A percentile compares a stretch with the other conserved stretches of the same genome.
phyloP scores from a whole-genome alignment of 257 asterid species.

The Dorcoceras hygrometricum region DNA sequence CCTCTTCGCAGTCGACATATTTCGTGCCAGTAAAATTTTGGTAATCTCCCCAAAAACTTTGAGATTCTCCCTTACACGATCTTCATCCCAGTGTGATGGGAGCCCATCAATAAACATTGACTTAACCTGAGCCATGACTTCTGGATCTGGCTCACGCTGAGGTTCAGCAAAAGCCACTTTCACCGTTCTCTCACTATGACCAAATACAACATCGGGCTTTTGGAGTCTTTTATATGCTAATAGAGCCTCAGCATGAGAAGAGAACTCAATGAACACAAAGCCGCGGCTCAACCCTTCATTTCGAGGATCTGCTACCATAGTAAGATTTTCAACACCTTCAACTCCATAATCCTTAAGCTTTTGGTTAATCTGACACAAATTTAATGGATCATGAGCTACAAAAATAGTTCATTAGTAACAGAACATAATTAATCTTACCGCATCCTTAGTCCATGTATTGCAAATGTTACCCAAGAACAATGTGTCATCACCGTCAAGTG shows the following conservation, averaged over 20 bases:
- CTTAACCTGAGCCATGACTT: conserved; percentile 64
- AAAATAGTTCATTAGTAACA: neutral
- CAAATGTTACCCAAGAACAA: conserved; percentile 63
- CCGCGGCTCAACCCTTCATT: conserved; percentile 67
- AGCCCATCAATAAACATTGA: conserved; percentile 65
- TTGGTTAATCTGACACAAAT: conserved; percentile 41
- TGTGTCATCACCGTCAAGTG: conserved; percentile 60
- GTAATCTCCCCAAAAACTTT: conserved; percentile 48
- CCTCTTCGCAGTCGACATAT: conserved; percentile 60
- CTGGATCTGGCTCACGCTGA: conserved; percentile 59
- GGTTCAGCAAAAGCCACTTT: conserved; percentile 73
- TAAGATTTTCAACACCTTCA: conserved; percentile 48
- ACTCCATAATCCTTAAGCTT: conserved; percentile 56
- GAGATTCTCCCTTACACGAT: conserved; percentile 43
- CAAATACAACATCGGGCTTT: conserved; percentile 53
- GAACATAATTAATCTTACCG: conserved; percentile 24
- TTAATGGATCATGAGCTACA: conserved; percentile 10
- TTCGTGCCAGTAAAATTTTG: conserved; percentile 45
- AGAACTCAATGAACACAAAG: conserved; percentile 59
- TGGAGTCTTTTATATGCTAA: conserved; percentile 58
- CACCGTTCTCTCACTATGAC: conserved; percentile 61
- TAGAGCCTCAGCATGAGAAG: conserved; percentile 54
- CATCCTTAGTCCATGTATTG: conserved; percentile 70
- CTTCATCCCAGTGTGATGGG: conserved; percentile 62
- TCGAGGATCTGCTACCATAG: conserved; percentile 52